These are phyloP conservation scores for Eimeria acervulina DNA, from an alignment of 169 alveolate species.

Conservation along the genomic window DNA sequence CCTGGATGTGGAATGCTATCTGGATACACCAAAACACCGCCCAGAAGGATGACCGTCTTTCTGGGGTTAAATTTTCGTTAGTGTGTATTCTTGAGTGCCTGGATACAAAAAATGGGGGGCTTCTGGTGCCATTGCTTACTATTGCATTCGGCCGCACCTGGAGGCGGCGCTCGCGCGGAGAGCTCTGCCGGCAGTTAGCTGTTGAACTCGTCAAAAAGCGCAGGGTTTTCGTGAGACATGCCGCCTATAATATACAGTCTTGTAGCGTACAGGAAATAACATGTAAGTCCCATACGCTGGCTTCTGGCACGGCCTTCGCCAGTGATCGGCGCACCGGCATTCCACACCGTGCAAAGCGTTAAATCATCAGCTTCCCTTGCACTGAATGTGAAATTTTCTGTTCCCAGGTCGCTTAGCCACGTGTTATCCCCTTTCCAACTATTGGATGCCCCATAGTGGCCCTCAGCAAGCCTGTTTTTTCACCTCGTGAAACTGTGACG, in stretches of 20 bases:
- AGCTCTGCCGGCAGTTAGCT: conserved; percentile 10
- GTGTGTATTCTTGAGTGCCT: neutral
- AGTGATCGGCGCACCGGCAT: conserved; percentile 69
- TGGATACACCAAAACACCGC: neutral
- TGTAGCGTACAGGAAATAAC: neutral
- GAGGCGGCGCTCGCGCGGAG: conserved; percentile 23
- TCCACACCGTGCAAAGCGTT: conserved; percentile 9
- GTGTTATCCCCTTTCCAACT: neutral
- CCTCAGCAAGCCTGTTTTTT: neutral
- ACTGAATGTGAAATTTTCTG: neutral
- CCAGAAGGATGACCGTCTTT: neutral
- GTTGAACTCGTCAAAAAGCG: neutral
- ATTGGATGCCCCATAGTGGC: conserved; percentile 2
- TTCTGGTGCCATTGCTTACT: conserved; percentile 52
- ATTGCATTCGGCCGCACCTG: conserved; percentile 56
- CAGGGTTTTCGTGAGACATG: neutral
- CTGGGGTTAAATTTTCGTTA: neutral
- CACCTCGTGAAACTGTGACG: neutral
- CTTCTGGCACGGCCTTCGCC: neutral
- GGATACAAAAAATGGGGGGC: neutral
- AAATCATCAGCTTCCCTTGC: neutral
- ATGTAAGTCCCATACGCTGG: neutral
- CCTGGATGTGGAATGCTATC: neutral
- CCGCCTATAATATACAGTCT: neutral
- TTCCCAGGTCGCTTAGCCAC: neutral